phyloP scores from a whole-genome alignment of 2,329 filamentous ascomycete species.

The Trichothecium roseum region DNA sequence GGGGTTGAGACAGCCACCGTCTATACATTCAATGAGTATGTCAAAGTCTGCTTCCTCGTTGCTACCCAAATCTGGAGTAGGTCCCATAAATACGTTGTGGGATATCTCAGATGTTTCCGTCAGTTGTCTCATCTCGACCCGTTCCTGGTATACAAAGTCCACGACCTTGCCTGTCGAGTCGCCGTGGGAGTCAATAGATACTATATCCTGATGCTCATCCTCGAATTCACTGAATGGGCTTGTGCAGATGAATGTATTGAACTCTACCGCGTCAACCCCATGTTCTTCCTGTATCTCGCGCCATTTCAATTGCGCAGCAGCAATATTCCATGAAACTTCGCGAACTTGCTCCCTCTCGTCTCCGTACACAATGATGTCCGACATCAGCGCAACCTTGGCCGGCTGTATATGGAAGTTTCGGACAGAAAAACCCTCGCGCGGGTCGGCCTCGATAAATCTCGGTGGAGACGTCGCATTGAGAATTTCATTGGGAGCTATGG shows the following conservation, averaged over 20 bases:
- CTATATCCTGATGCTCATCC: slow-evolving; percentile 53
- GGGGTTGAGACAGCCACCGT: slow-evolving; percentile 68
- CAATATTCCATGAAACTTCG: slow-evolving; percentile 58
- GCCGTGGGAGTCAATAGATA: slow-evolving; percentile 65
- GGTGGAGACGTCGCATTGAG: slow-evolving; percentile 40
- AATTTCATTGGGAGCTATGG: slow-evolving; percentile 73
- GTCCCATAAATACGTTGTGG: slow-evolving; percentile 81
- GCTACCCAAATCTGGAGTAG: slow-evolving; percentile 62
- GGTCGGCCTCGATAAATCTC: slow-evolving; percentile 75
- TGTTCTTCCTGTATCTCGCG: slow-evolving; percentile 50
- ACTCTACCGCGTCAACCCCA: slow-evolving; percentile 44
- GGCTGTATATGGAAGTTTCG: slow-evolving; percentile 96
- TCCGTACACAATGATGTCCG: slow-evolving; percentile 88
- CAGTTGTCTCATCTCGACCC: slow-evolving; percentile 89
- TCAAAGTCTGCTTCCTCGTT: slow-evolving; percentile 59
- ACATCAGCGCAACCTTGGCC: slow-evolving; percentile 76
- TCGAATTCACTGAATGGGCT: slow-evolving; percentile 65
- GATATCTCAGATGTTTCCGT: slow-evolving; percentile 81
- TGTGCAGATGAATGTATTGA: slow-evolving; percentile 73
- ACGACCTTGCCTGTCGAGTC: slow-evolving; percentile 65
- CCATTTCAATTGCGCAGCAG: slow-evolving; percentile 69
- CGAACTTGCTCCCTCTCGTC: slow-evolving; percentile 53
- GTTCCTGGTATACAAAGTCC: slow-evolving; percentile 84
- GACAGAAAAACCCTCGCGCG: slow-evolving; percentile 83
- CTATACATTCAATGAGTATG: slow-evolving; percentile 79